Evolutionary conservation across 1,284 basidiomycete genomes (phyloP), one percentile per base, ranked within the genome.

Genomic region (Cutaneotrichosporon cutaneum): DNA sequence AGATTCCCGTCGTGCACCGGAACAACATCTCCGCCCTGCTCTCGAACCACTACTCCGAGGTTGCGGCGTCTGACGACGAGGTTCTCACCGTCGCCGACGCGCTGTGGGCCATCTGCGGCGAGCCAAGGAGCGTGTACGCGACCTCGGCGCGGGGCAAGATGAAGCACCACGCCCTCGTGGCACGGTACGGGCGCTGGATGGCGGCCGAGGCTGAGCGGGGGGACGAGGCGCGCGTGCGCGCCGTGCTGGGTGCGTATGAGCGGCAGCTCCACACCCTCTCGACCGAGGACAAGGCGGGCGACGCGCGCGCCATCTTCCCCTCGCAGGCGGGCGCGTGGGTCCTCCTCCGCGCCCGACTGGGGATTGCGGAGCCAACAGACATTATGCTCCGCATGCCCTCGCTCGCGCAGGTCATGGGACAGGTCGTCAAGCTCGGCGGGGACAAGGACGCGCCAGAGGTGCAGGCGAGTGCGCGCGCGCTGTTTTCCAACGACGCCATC

Each of bases 161-260:
- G 54, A 56, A 39, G 42, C 22, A 53, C 21, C 35, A 22, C 30
- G 32, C 58, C 27, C 54, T 56, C 7, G 32, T 32, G 16, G 45
- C 26, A 21, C 60, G 58, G 22, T 67, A 64, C 35, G 56, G 44
- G 8, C 45, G 45, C 26, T 67, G 60, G 60, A 59, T 67, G 24
- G 36, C 60, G 0, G 30, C 32, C 10, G 65, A 67, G 45, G 50
- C 58, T 5, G 27, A 24, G 11, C 51, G 39, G 0, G 58, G 21
- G 0, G 42, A 48, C 21, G 11, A 4, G 5, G 45, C 35, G 21
- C 44, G 65, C 26, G n/a, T 56, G 3, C 47, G 45, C 13, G 24
- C 24, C 5, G 48, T 67, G 4, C 45, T 60, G 5, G 48, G 47
- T 32, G 44, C 51, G 22, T 62, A 58, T 16, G 60, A 62, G 56